These are phyloP conservation scores for Cryptococcus sp. DNA, from an alignment of 1,284 basidiomycete species.

Conservation along the genomic window DNA sequence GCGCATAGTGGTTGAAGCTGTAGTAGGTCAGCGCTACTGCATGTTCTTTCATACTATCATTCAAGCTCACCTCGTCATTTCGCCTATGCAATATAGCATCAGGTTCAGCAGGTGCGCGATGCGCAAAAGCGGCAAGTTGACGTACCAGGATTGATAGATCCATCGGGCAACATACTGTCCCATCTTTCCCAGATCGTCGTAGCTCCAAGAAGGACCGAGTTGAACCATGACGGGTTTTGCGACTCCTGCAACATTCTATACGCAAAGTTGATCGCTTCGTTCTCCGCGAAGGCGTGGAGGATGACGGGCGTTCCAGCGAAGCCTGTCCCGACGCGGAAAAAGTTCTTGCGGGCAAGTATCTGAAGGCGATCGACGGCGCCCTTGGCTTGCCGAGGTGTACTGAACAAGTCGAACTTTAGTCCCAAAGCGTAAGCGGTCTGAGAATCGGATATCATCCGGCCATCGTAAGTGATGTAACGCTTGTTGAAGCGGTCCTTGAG, in stretches of 20 bases:
- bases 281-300: slow-evolving; percentile 22
- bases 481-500: slow-evolving; percentile 23
- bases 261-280: slow-evolving; percentile 26
- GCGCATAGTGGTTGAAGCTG: slow-evolving; percentile 38
- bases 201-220: slow-evolving; percentile 32
- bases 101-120: too few species aligned
- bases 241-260: slow-evolving; percentile 40
- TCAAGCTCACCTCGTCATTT: slow-evolving; percentile 38
- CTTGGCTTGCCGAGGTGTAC: slow-evolving; percentile 5
- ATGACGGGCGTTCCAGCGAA: slow-evolving; percentile 39
- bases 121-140: slow-evolving; percentile 24
- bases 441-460: slow-evolving; percentile 26
- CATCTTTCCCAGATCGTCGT: slow-evolving; percentile 44
- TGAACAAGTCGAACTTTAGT: slow-evolving; percentile 23
- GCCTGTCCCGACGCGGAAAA: slow-evolving; percentile 29
- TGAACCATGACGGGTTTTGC: slow-evolving; percentile 29
- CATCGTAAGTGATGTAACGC: slow-evolving; percentile 27
- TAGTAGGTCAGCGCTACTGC: too few species aligned
- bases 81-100: neutral
- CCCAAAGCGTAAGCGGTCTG: slow-evolving; percentile 29
- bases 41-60: too few species aligned
- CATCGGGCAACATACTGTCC: slow-evolving; percentile 38
- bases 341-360: slow-evolving; percentile 14
- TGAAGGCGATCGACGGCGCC: slow-evolving; percentile 20
- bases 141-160: slow-evolving; percentile 35